phyloP scores from a whole-genome alignment of 2,329 filamentous ascomycete genomes.

The Kalaharituber pfeilii region DNA sequence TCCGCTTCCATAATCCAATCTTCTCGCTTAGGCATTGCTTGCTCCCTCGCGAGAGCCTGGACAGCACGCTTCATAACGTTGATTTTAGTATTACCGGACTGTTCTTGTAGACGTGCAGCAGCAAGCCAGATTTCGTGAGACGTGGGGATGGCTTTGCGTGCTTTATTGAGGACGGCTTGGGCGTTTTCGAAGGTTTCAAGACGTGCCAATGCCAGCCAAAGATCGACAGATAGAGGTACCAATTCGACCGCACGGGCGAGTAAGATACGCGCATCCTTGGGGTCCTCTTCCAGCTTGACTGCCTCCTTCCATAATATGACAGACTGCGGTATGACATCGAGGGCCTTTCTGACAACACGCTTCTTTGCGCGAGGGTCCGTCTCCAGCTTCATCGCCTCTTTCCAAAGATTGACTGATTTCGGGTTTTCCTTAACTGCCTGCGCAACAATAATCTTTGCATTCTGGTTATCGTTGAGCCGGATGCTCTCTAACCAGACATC shows the following conservation, averaged over 20 bases:
- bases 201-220: constrained; percentile 86
- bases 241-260: constrained; percentile 91
- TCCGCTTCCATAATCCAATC: constrained; percentile 95
- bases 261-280: constrained; percentile 69
- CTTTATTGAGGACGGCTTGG: constrained; percentile 86
- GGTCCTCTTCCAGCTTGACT: constrained; percentile 84
- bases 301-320: constrained; percentile 97
- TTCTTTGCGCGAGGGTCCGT: constrained; percentile 70
- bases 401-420: constrained; percentile 75
- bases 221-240: constrained; percentile 78
- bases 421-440: constrained; percentile 86
- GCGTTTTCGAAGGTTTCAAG: constrained; percentile 82
- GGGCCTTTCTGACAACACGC: constrained; percentile 73
- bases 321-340: constrained; percentile 85
- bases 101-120: constrained; percentile 70
- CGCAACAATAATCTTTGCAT: constrained; percentile 88
- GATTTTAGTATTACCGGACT: constrained; percentile 68
- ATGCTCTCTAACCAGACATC: constrained; percentile 96
- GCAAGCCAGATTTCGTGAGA: constrained; percentile 96
- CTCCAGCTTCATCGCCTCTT: constrained; percentile 88
- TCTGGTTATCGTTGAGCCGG: constrained; percentile 73
- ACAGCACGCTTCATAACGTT: constrained; percentile 92
- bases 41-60: constrained; percentile 71
- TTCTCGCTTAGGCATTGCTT: constrained; percentile 91
- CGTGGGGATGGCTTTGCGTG: constrained; percentile 80